Conservation (phyloP, 108 stramenopile species). For the Aurantiochytrium sp. region DNA sequence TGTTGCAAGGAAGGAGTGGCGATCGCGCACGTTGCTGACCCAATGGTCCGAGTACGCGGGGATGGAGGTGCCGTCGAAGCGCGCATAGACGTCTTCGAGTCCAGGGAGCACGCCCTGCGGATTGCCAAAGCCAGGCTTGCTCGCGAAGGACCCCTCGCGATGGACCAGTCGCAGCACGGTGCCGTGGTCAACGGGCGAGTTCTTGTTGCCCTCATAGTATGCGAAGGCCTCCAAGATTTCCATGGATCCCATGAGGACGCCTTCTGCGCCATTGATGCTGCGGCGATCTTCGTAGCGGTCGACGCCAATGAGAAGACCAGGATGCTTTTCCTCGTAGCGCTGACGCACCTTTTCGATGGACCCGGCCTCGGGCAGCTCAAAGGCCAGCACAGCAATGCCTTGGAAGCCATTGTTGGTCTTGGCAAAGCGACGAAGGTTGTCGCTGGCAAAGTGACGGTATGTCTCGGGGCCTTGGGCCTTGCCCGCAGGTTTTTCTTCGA, state of each 20-base stretch:
- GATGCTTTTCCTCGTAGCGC: slow-evolving; percentile 55
- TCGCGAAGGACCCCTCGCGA: not conserved
- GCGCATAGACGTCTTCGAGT: slow-evolving; percentile 47
- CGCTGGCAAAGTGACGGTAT: not conserved
- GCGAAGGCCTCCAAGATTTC: slow-evolving; percentile 67
- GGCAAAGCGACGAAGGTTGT: slow-evolving; percentile 50
- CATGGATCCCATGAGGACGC: not conserved
- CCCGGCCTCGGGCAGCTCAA: slow-evolving; percentile 42
- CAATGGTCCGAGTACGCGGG: slow-evolving; percentile 77
- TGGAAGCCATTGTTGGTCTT: slow-evolving; percentile 46
- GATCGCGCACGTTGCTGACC: slow-evolving; percentile 62
- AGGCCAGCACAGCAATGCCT: slow-evolving; percentile 67
- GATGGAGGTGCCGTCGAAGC: slow-evolving; percentile 46
- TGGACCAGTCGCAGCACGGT: slow-evolving; percentile 68
- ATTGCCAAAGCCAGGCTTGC: not conserved
- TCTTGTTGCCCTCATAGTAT: slow-evolving; percentile 49
- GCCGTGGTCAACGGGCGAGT: slow-evolving; percentile 51
- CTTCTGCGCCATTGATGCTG: not conserved
- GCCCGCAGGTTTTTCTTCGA: not conserved
- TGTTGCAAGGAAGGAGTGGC: slow-evolving; percentile 68
- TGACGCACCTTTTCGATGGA: slow-evolving; percentile 41
- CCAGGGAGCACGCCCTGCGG: slow-evolving; percentile 52
- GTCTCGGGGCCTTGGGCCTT: not conserved
- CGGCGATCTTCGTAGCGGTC: not conserved
- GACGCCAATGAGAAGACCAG: slow-evolving; percentile 44